Conservation (phyloP, 495 filamentous ascomycete species). For the Letharia lupina region DNA sequence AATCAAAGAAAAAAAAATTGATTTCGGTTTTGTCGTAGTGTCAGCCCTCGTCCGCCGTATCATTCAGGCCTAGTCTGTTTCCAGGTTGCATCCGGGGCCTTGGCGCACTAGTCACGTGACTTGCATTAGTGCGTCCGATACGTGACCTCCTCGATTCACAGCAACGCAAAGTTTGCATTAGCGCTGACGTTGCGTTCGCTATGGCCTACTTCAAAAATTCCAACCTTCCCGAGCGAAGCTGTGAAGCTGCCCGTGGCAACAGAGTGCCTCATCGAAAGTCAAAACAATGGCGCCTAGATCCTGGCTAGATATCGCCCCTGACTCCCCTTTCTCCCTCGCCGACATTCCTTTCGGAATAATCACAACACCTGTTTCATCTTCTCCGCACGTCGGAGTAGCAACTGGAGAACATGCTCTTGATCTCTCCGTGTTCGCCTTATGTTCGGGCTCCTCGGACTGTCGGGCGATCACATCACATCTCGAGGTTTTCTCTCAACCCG, state of each 20-base stretch:
- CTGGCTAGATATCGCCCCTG: constrained; percentile 58
- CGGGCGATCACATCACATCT: constrained; percentile 49
- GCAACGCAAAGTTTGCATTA: background rate
- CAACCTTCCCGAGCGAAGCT: background rate
- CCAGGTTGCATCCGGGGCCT: no score
- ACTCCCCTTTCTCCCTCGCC: constrained; percentile 70
- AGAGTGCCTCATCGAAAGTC: background rate
- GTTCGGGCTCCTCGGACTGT: constrained; percentile 53
- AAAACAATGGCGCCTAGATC: constrained; percentile 44
- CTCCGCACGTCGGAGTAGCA: constrained; percentile 62
- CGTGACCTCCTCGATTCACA: background rate
- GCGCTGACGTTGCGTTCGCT: background rate
- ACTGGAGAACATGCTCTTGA: constrained; percentile 75
- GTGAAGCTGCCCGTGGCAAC: background rate
- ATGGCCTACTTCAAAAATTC: background rate
- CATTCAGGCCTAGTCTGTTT: no score
- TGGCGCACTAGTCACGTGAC: no score
- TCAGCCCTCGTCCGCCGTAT: no score
- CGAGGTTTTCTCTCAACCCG: constrained; percentile 57
- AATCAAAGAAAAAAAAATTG: no score
- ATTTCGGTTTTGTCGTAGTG: no score
- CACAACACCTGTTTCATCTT: constrained; percentile 43
- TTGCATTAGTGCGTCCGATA: no score
- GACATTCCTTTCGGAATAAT: constrained; percentile 96
- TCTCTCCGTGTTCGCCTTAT: constrained; percentile 53